Evolutionary conservation across 2,329 filamentous ascomycete species (phyloP), one percentile per base, ranked within the genome.

Genomic region (Tolypocladium amazonense): DNA sequence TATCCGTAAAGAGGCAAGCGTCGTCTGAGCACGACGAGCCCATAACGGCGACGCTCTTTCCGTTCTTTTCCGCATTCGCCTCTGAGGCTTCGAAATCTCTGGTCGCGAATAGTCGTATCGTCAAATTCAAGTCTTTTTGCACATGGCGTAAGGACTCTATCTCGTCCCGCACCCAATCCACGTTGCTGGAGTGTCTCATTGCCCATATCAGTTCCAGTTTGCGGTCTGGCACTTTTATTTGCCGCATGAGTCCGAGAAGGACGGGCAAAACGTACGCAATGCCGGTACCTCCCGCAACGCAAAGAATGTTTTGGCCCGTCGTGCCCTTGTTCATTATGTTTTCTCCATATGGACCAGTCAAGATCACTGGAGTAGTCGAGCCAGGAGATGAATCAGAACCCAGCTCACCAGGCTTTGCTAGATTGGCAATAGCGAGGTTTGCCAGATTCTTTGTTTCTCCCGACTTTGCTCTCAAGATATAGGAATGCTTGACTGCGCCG

Each of bases 161-260:
- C 68, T 89, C 87, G 7, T 73, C 66, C 33, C 73, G 71, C 12
- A 88, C 73, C 85, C 87, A 89, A 25, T 77, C 73, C 20, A 83
- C 69, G 62, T 88, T 82, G 8, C 71, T 68, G 8, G 73, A 73
- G 47, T 80, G 78, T 18, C 85, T 77, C 43, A 89, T 76, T 1
- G 82, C 80, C 87, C 87, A 89, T 59, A 88, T 74, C n/a, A 89
- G 79, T 65, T 86, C 81, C 2, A 88, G 68, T 61, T 75, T 78
- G 57, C 78, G 73, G 58, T 77, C 71, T 33, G 70, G 63, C 53
- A 69, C 80, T 6, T 85, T 71, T n/a, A 84, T 74, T 25, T 63
- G 65, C 41, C 66, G 69, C 37, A 70, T 68, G 12, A 74, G 67
- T 18, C 70, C 62, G 20, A 75, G 65, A 18, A 75, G 70, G 2